Evolutionary conservation across 75 land plant species (phyloP), one percentile per base, ranked within the genome.

Genomic region (Cunninghamia lanceolata): DNA sequence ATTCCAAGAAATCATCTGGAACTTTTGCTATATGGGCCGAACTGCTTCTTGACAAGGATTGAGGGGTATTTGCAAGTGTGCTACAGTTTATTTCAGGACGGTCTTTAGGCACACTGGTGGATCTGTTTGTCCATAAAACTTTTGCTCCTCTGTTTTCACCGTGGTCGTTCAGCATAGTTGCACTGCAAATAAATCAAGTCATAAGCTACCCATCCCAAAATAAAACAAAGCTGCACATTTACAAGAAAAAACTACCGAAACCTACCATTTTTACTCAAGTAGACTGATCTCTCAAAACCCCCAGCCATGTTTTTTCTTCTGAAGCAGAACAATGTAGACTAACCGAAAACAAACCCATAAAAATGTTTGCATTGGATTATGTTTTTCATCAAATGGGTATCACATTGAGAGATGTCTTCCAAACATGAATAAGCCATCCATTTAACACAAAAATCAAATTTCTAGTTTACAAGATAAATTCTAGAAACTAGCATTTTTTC

Each of bases 31-130:
- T 21, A 25, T 52, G 52, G 13, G 30, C n/a, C 45, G 82, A 80
- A 80, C 42, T 43, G 30, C 45, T 43, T 45, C 82, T 80, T 28
- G 42, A 77, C 28, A 40, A 30, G 40, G 82, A 45, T 43, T n/a
- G 82, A 80, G 14, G 46, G 25, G 82, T 32, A 45, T 80, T 43
- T n/a, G 28, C 19, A n/a, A 10, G 47, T n/a, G 32, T 80, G 82
- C 47, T 11, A 80, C n/a, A 13, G 52, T 45, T 43, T n/a, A n/a
- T 34, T 42, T 80, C 50, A 80, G 82, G 30, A 25, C 82, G 50
- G 16, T 32, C 32, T 80, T 80, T 80, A 80, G 82, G 82, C 28
- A 80, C 82, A 80, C 82, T 80, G 46, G 82, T 80, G 30, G 82
- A 43, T 80, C 82, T 80, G 42, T 43, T n/a, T 42, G 82, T 43